These are phyloP conservation scores for Arthroderma sp. DNA, from an alignment of 2,329 filamentous ascomycete genomes.

Conservation along the genomic window DNA sequence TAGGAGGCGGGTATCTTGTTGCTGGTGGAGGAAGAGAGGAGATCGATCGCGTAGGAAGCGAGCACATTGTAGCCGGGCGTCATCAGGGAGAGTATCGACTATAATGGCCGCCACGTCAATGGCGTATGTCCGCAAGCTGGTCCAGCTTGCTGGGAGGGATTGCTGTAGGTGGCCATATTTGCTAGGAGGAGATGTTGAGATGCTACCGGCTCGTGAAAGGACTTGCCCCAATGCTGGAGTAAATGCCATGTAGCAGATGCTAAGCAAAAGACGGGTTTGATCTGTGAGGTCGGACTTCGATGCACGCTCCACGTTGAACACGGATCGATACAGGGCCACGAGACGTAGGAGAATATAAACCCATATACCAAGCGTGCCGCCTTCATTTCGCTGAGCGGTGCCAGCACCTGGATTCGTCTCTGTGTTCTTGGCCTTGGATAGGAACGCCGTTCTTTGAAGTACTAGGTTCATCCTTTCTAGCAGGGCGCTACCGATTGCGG, in stretches of 20 bases:
- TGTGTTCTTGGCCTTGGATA: slow-evolving; percentile 20
- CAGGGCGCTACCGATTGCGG: slow-evolving; percentile 23
- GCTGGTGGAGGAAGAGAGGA: slow-evolving; percentile 27
- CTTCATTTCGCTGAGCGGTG: slow-evolving; percentile 12
- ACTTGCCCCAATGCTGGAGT: slow-evolving; percentile 26
- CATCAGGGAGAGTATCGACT: slow-evolving; percentile 35
- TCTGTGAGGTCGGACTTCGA: slow-evolving; percentile 21
- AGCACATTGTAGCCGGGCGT: slow-evolving; percentile 32
- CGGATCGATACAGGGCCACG: slow-evolving; percentile 30
- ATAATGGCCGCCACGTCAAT: slow-evolving; percentile 36
- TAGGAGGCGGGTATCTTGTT: slow-evolving; percentile 35
- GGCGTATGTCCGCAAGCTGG: slow-evolving; percentile 30
- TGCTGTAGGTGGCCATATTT: slow-evolving; percentile 13
- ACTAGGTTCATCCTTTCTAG: slow-evolving; percentile 32
- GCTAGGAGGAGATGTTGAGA: slow-evolving; percentile 19
- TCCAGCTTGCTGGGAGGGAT: slow-evolving; percentile 22
- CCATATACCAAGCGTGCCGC: slow-evolving; percentile 27
- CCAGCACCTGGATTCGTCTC: slow-evolving; percentile 14
- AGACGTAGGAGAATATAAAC: slow-evolving; percentile 32
- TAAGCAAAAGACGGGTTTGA: slow-evolving; percentile 28
- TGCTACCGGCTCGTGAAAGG: slow-evolving; percentile 21
- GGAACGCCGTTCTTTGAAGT: slow-evolving; percentile 26
- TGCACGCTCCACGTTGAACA: slow-evolving; percentile 21
- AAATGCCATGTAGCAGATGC: slow-evolving; percentile 32
- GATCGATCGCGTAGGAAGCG: slow-evolving; percentile 34